These are phyloP conservation scores for Pythium aristosporum DNA, from an alignment of 352 stramenopile genomes.

Conservation along the genomic window DNA sequence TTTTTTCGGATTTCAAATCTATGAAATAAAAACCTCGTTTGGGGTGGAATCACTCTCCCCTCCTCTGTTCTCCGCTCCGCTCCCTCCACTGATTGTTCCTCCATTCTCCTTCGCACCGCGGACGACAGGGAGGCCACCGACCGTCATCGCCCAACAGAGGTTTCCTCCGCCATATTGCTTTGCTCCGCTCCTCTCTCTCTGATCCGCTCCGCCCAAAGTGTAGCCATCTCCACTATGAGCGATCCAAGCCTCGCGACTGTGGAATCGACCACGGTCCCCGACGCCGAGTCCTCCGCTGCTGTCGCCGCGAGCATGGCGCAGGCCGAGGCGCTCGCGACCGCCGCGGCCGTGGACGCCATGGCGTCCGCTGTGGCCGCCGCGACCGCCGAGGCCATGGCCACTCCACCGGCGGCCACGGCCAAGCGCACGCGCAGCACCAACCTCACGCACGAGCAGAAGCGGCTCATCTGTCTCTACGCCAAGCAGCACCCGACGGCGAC, in stretches of 20 bases:
- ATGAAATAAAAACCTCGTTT: background rate
- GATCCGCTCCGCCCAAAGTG: slow-evolving; percentile 4
- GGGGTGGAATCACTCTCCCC: background rate
- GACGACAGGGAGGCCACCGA: slow-evolving; percentile 15
- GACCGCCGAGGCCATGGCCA: background rate
- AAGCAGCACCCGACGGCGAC: slow-evolving; percentile 71
- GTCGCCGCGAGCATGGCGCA: background rate
- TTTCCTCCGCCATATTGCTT: slow-evolving; percentile 20
- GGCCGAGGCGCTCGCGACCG: background rate
- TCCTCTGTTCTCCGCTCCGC: background rate
- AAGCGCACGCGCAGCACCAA: slow-evolving; percentile 60
- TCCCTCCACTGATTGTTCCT: background rate
- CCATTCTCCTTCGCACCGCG: background rate
- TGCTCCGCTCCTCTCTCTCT: slow-evolving; percentile 1
- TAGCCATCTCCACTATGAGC: slow-evolving; percentile 17
- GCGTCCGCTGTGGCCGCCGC: slow-evolving; percentile 2
- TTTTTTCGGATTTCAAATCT: background rate
- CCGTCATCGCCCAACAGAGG: slow-evolving; percentile 30
- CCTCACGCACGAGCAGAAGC: slow-evolving; percentile 84
- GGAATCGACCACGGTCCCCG: background rate
- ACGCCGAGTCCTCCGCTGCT: background rate
- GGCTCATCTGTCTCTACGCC: slow-evolving; percentile 71
- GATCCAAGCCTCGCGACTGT: slow-evolving; percentile 4
- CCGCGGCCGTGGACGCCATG: background rate
- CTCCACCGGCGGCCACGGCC: slow-evolving; percentile 1